Conservation (phyloP, 2,329 filamentous ascomycete species). For the Alternaria gansuensis region DNA sequence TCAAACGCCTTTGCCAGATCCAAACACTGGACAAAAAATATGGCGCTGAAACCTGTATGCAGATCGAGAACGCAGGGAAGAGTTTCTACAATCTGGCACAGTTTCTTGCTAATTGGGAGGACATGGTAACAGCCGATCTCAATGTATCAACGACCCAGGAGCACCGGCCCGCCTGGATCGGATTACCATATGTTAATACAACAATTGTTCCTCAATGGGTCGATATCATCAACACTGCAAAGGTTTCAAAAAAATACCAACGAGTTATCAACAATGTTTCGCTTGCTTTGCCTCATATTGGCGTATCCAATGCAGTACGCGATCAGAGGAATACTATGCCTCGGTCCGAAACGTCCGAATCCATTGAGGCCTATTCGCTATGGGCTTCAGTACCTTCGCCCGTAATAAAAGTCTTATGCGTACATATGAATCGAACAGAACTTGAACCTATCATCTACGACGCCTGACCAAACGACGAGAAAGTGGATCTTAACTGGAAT, state of each 20-base stretch:
- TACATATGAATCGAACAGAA: constrained; percentile 68
- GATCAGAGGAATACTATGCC: constrained; percentile 70
- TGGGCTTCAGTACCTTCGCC: constrained; percentile 75
- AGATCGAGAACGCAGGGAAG: too few relatives aligned
- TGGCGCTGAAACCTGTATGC: too few relatives aligned
- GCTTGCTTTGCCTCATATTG: constrained; percentile 77
- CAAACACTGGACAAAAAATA: too few relatives aligned
- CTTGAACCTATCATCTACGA: constrained; percentile 71
- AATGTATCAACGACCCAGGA: constrained; percentile 38
- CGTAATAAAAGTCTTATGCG: constrained; percentile 75
- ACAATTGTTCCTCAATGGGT: constrained; percentile 76
- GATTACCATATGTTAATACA: constrained; percentile 74
- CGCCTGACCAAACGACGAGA: constrained; percentile 60
- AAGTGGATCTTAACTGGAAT: constrained; percentile 31
- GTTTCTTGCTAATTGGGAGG: too few relatives aligned
- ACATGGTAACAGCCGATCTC: too few relatives aligned
- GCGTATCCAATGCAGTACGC: constrained; percentile 70
- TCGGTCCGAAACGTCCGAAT: constrained; percentile 68
- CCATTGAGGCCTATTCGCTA: constrained; percentile 73
- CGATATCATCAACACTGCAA: constrained; percentile 64
- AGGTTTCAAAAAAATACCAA: constrained; percentile 58
- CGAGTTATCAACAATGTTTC: constrained; percentile 78
- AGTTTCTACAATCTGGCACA: too few relatives aligned
- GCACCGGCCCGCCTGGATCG: constrained; percentile 66
- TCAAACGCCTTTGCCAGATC: too few relatives aligned